Base-by-base conservation (phyloP, 805 yeast species). In the Candida qinlingensis region DNA sequence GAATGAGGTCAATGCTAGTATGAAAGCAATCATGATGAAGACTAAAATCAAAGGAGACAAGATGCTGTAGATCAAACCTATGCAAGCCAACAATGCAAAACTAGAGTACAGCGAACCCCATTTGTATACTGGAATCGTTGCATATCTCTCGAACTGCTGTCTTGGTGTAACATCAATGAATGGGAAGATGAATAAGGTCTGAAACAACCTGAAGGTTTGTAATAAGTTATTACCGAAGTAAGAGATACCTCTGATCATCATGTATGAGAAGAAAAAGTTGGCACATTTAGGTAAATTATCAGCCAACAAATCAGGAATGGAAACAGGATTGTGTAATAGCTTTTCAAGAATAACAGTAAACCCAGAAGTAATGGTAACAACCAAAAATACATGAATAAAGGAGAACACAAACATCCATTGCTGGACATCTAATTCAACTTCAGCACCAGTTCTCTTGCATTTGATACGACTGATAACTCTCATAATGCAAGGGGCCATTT, bases 91-190 rank as follows among this genome's bases (percentile, higher is more conserved):
- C 3, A 87, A 84, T 0, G 96, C 81, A 53, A 83, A 83, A 0
- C 82, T 75, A 0, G 97, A 88, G 60, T 84, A 91, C 0, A 79
- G 64, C 0, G 89, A 74, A 0, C 97, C 96, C 95, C 95, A 89
- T 50, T 75, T 71, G 25, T 81, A 70, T n/a, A 59, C 57, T 3
- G 78, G 71, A 8, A 79, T 65, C 1, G 58, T 64, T 6, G 75
- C 73, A 27, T 76, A 51, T 44, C 83, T 67, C 6, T 63, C 49
- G 44, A 77, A 75, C 47, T 72, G 73, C 53, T 74, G 72, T 45
- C 94, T 73, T 0, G 96, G 92, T 0, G 95, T 83, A 26, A 56
- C 59, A 45, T 77, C 82, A n/a, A 58, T 50, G 19, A 73, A 54
- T 19, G 63, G 66, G 47, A 61, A 66, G 5, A 67, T 37, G 7